Evolutionary conservation across 2,329 filamentous ascomycete species (phyloP), one percentile per base, ranked within the genome.

Genomic region (Diplodia seriata): DNA sequence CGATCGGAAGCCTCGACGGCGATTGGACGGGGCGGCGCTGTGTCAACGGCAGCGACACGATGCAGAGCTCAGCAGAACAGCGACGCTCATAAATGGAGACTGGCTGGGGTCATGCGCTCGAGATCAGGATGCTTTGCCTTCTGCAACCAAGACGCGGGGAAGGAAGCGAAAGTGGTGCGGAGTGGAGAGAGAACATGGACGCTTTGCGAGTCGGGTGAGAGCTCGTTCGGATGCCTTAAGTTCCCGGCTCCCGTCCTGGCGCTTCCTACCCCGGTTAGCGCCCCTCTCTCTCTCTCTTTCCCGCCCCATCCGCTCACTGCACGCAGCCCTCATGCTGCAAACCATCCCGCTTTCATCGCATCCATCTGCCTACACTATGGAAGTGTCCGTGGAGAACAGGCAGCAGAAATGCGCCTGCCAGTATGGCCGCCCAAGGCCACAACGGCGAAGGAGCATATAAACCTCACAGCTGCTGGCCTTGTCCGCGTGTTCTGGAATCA

Each of bases 131-230:
- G 43, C 40, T 62, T 20, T 38, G 26, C 23, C 3, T 38, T 38
- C 26, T 20, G 26, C 29, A 51, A n/a, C 8, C 23, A 20, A 11
- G 47, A 23, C 43, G 59, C 59, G 59, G 43, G 59, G 31, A 38
- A 49, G 31, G 38, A 49, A 49, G 47, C n/a, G 59, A 62, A 31
- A 20, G 59, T 63, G 59, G 59, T 63, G 59, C 43, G 31, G 59
- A 31, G 59, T 63, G 59, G 59, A 26, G 59, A 63, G 59, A 63
- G 57, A 38, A 43, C 56, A 49, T 49, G 47, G 26, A 26, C 14
- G n/a, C 14, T 20, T 49, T 61, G 40, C 26, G 26, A 26, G 26
- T 26, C 15, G 9, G 40, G 23, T 31, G 23, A 14, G 43, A 47
- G 43, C 29, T 23, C 26, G 15, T 26, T 63, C 59, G 59, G 59